Conservation (phyloP, 345 rosid genomes). For the Acer campestre region DNA sequence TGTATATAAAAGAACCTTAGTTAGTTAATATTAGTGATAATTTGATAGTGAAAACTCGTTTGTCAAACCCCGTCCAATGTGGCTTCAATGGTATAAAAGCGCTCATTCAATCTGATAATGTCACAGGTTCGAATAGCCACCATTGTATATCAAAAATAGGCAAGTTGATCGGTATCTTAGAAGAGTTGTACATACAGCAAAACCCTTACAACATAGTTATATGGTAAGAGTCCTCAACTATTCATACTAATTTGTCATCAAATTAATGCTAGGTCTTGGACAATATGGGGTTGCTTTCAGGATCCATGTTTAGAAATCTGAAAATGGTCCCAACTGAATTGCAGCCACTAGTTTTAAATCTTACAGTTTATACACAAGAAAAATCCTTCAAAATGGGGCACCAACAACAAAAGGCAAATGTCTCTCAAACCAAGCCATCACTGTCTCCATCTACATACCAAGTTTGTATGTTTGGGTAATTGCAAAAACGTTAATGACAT, state of each 20-base stretch:
- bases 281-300: constrained; percentile 4
- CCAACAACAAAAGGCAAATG: not conserved
- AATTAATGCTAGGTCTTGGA: not conserved
- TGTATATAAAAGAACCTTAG: too few relatives aligned
- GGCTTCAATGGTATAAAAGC: too few relatives aligned
- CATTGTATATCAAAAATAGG: not conserved
- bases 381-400: not conserved
- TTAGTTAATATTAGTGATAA: too few relatives aligned
- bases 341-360: constrained; percentile 15
- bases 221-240: not conserved
- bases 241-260: not conserved
- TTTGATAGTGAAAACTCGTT: too few relatives aligned
- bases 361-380: not conserved
- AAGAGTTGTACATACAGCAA: not conserved
- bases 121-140: too few relatives aligned
- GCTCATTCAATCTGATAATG: too few relatives aligned
- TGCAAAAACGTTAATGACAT: too few relatives aligned
- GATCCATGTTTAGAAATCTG: not conserved
- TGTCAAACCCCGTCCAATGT: too few relatives aligned
- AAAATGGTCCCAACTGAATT: constrained; percentile 13
- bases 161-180: not conserved
- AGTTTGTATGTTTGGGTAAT: not conserved
- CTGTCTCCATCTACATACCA: not conserved
- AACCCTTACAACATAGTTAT: not conserved
- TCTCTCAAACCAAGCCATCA: not conserved